Percentiles rank a stretch among this genome's conserved stretches.
These are phyloP conservation scores for Coffea humblotiana DNA, from an alignment of 305 asterid genomes.

Conservation along the genomic window DNA sequence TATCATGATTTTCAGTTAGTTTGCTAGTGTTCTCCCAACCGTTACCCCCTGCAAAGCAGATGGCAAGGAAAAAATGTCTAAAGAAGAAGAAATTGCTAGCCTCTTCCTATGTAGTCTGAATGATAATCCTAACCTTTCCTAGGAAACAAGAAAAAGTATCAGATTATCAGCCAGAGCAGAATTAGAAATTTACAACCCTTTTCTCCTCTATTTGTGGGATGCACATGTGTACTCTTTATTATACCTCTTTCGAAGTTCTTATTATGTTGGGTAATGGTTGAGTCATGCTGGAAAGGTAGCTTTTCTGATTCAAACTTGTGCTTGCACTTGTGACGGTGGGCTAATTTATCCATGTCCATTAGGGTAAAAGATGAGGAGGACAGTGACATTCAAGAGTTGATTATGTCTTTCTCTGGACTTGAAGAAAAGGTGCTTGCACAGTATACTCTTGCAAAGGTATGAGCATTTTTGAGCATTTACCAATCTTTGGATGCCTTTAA, in stretches of 20 bases:
- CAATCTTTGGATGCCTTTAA: background rate
- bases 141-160: background rate
- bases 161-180: background rate
- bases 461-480: background rate
- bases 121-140: background rate
- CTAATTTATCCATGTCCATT: slow-evolving; percentile 30
- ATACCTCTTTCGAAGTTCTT: background rate
- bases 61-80: background rate
- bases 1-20: background rate
- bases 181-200: background rate
- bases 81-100: background rate
- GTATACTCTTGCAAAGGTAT: slow-evolving; percentile 94
- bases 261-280: background rate
- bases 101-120: background rate
- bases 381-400: slow-evolving; percentile 77
- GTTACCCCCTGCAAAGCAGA: background rate
- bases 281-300: background rate
- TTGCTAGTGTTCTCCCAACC: background rate
- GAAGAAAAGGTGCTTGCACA: slow-evolving; percentile 95
- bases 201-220: background rate
- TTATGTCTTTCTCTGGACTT: slow-evolving; percentile 69
- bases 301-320: slow-evolving; percentile 16
- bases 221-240: background rate
- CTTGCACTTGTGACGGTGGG: slow-evolving; percentile 19
- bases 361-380: slow-evolving; percentile 78